Evolutionary conservation across 2,329 filamentous ascomycete genomes (phyloP), one percentile per base, ranked within the genome.

Genomic region (Aspergillus ibericus): DNA sequence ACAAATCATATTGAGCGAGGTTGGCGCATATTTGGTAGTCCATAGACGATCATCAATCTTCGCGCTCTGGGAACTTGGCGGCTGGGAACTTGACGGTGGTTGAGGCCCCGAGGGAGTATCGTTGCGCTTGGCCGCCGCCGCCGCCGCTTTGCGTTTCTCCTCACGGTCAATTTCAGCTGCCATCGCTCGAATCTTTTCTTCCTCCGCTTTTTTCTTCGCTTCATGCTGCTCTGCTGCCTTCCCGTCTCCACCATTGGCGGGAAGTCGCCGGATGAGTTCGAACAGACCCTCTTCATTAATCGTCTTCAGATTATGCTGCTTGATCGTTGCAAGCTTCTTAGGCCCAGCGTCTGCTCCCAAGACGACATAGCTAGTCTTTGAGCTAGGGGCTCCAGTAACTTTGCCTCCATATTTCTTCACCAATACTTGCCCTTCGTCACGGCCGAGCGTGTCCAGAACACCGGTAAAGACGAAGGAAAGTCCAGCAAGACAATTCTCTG

Each of bases 391-490:
- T 9, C 81, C 82, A 9, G 89, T 96, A 22, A 96, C 88, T 76
- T 96, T 98, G 54, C 95, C 95, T 42, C 95, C 96, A 73, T 97
- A 96, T 62, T 88, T 87, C 75, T 99, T 99, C 57, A 98, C 91
- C 16, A 99, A 80, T 44, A 85, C 87, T 64, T 93, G 88, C 1
- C 86, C 93, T 67, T 96, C 92, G 5, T 96, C 92, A 60, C 95
- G 87, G 46, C 90, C 88, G 57, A 98, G 84, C 0, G 85, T 88
- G 60, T 90, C 85, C 38, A 98, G 80, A 22, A 97, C 83, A 22
- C 95, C 95, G 0, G 96, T 99, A 69, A 99, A 99, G 27, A 99
- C 95, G 70, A 99, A 99, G 0, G 87, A 90, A 56, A 98, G 81
- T 0, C 96, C 95, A 55, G 88, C 88, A 56, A 99, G 83, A 71